Conservation (phyloP, 345 rosid species). For the Gossypium bickii region DNA sequence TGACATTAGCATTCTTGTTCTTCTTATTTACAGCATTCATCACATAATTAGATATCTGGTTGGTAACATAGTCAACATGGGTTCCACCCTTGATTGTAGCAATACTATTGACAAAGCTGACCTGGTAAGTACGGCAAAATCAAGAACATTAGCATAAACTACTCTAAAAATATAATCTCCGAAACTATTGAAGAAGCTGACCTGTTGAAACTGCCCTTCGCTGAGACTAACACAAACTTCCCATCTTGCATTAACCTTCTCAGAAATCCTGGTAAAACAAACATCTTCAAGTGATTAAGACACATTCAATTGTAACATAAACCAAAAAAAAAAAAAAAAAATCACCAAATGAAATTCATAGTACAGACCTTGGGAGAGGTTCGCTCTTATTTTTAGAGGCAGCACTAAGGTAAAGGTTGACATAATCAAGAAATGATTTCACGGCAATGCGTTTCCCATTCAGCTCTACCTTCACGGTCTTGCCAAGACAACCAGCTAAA, state of each 20-base stretch:
- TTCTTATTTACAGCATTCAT: constrained; percentile 74
- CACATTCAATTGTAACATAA: not conserved
- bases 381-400: constrained; percentile 32
- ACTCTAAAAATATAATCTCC: not conserved
- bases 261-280: constrained; percentile 49
- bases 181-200: not conserved
- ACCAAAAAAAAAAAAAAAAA: too few relatives aligned
- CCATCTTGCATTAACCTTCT: constrained; percentile 84
- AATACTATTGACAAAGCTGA: constrained; percentile 85
- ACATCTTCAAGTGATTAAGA: constrained; percentile 11
- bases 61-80: constrained; percentile 89
- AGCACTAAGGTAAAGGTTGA: constrained; percentile 59
- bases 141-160: not conserved
- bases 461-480: constrained; percentile 81
- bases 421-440: constrained; percentile 73
- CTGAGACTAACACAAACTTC: constrained; percentile 75
- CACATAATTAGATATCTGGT: constrained; percentile 79
- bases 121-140: constrained; percentile 37
- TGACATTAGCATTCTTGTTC: constrained; percentile 72
- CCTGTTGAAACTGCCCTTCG: constrained; percentile 99
- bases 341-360: not conserved
- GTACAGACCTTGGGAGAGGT: constrained; percentile 54
- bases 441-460: constrained; percentile 72
- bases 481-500: constrained; percentile 93
- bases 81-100: constrained; percentile 97